A percentile compares a stretch with the other conserved stretches of the same genome.
These are phyloP conservation scores for Mucor saturninus DNA, from an alignment of 371 early-diverging fungal species.

Conservation along the genomic window DNA sequence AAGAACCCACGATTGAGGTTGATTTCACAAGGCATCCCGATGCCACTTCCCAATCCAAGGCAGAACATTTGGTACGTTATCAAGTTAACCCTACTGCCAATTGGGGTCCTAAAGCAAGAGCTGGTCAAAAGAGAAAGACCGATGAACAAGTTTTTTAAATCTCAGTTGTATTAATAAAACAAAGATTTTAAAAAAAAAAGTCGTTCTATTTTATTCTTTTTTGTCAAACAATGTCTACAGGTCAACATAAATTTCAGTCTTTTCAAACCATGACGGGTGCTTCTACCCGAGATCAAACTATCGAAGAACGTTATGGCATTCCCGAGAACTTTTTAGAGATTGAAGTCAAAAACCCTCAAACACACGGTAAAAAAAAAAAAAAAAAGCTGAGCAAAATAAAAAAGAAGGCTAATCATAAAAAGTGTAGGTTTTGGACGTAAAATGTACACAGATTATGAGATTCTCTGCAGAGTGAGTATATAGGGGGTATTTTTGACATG, in stretches of 20 bases:
- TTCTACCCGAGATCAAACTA: slow-evolving; percentile 75
- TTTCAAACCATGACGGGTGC: slow-evolving; percentile 63
- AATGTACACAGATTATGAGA: slow-evolving; percentile 96
- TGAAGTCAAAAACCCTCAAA: slow-evolving; percentile 90
- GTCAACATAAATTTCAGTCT: slow-evolving; percentile 49
- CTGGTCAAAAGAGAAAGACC: slow-evolving; percentile 61
- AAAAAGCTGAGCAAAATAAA: background rate
- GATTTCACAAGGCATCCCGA: slow-evolving; percentile 75
- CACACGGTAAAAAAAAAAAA: slow-evolving; percentile 65
- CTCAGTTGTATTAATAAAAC: background rate
- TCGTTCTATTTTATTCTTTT: slow-evolving; percentile 4
- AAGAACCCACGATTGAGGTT: slow-evolving; percentile 64
- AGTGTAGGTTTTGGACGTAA: slow-evolving; percentile 74
- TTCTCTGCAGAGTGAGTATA: slow-evolving; percentile 82
- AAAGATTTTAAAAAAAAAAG: background rate
- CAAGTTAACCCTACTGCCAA: slow-evolving; percentile 92
- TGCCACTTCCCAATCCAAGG: slow-evolving; percentile 76
- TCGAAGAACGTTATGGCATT: slow-evolving; percentile 90
- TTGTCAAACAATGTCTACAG: slow-evolving; percentile 26
- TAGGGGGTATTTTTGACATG: too few relatives aligned
- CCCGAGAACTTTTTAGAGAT: slow-evolving; percentile 98
- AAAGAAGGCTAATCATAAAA: background rate
- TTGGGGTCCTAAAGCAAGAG: slow-evolving; percentile 95
- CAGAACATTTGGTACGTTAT: slow-evolving; percentile 85
- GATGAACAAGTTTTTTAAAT: slow-evolving; percentile 32